Evolutionary conservation across 306 rosid species (phyloP).

Genomic region (Dalbergia cochinchinensis): DNA sequence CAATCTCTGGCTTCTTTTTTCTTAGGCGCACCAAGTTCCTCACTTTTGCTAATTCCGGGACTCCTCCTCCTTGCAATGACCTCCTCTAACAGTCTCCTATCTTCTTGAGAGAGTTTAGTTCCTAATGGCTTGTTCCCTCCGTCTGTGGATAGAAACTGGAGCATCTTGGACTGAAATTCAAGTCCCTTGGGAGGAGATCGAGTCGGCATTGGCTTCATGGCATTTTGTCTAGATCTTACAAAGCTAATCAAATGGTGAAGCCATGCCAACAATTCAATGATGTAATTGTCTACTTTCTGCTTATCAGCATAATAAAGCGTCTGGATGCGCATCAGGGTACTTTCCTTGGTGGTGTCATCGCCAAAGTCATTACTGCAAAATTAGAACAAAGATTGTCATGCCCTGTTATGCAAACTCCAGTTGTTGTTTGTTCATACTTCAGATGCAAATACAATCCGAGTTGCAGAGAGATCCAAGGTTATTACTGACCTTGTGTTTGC

Average conservation of each 20-base stretch:
- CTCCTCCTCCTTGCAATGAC: conserved; percentile 56
- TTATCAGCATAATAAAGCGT: conserved; percentile 85
- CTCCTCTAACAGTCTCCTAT: conserved; percentile 65
- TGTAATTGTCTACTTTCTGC: conserved; percentile 69
- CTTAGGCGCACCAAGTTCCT: conserved; percentile 56
- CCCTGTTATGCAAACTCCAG: not conserved
- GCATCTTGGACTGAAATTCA: conserved; percentile 71
- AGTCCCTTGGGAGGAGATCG: conserved; percentile 71
- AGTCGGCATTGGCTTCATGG: conserved; percentile 54
- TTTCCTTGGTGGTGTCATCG: conserved; percentile 51
- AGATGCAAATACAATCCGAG: conserved; percentile 3
- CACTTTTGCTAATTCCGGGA: conserved; percentile 74
- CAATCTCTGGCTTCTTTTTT: conserved; percentile 46
- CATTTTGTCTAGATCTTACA: conserved; percentile 66
- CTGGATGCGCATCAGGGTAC: conserved; percentile 71
- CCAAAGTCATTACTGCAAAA: conserved; percentile 72
- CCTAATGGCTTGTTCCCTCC: conserved; percentile 40
- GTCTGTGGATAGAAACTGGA: conserved; percentile 49
- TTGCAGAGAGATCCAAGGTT: not conserved
- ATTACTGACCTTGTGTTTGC: conserved; percentile 79
- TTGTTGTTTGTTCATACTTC: conserved; percentile 11
- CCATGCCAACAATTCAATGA: conserved; percentile 77
- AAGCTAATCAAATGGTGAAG: conserved; percentile 71
- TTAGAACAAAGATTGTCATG: conserved; percentile 16
- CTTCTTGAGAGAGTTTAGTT: conserved; percentile 60